These are phyloP conservation scores for Eruca vesicaria DNA, from an alignment of 441 rosid species.

Conservation along the genomic window DNA sequence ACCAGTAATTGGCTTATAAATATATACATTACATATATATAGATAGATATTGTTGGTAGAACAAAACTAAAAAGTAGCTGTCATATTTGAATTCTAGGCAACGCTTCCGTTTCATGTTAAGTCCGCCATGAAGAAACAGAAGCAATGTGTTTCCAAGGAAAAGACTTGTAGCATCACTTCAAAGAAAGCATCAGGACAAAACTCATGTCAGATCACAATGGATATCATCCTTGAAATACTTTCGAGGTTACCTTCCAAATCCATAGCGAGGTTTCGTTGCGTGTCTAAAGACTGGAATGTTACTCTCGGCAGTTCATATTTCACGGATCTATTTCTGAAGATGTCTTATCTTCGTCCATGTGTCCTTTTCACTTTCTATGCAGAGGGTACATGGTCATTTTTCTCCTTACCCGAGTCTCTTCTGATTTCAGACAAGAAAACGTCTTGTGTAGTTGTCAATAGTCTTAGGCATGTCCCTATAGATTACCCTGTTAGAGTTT, in stretches of 20 bases:
- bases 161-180: neutral
- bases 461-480: neutral
- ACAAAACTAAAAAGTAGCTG: neutral
- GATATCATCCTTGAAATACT: constrained; percentile 3
- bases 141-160: neutral
- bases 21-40: neutral
- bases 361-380: too few relatives aligned
- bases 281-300: neutral
- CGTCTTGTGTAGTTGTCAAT: neutral
- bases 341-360: neutral
- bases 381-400: neutral
- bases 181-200: neutral
- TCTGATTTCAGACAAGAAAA: too few relatives aligned
- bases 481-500: neutral
- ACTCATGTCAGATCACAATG: neutral
- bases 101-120: neutral
- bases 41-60: neutral
- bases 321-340: neutral
- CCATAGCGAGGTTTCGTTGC: neutral
- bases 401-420: neutral
- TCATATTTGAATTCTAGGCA: neutral
- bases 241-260: neutral
- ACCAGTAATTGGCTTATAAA: neutral
- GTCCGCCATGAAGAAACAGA: neutral
- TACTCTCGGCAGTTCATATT: neutral